phyloP scores from a whole-genome alignment of 1,284 basidiomycete species.

The Trichosporon sp. region DNA sequence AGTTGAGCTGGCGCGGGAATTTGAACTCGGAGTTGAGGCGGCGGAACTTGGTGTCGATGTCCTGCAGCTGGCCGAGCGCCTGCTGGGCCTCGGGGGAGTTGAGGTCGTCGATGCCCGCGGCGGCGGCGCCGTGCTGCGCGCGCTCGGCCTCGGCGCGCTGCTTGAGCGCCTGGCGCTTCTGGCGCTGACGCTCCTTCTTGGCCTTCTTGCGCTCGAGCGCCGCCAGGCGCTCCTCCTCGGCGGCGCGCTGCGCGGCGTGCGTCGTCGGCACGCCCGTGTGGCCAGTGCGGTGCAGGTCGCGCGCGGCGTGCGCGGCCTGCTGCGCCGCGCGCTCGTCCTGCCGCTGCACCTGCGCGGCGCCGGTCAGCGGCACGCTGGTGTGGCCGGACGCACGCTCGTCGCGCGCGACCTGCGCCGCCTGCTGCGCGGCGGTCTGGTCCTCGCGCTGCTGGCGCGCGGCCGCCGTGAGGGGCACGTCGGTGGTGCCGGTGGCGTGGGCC shows the following conservation, averaged over 20 bases:
- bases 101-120: slow-evolving; percentile 5
- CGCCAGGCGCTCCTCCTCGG: background rate
- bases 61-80: slow-evolving; percentile 31
- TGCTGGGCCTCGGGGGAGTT: slow-evolving; percentile 9
- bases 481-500: background rate
- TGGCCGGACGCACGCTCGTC: background rate
- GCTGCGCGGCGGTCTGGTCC: background rate
- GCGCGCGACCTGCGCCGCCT: background rate
- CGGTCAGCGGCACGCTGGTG: background rate
- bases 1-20: slow-evolving; percentile 39
- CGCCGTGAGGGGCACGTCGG: background rate
- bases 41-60: slow-evolving; percentile 31
- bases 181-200: background rate
- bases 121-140: background rate
- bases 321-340: background rate
- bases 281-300: background rate
- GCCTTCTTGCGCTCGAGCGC: slow-evolving; percentile 2
- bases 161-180: background rate
- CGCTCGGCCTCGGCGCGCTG: background rate
- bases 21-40: slow-evolving; percentile 29
- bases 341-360: background rate
- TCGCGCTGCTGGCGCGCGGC: background rate
- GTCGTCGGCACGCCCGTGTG: background rate
- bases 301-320: background rate
- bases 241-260: background rate